These are phyloP conservation scores for Phialophora chinensis DNA, from an alignment of 2,329 filamentous ascomycete species.

Conservation along the genomic window DNA sequence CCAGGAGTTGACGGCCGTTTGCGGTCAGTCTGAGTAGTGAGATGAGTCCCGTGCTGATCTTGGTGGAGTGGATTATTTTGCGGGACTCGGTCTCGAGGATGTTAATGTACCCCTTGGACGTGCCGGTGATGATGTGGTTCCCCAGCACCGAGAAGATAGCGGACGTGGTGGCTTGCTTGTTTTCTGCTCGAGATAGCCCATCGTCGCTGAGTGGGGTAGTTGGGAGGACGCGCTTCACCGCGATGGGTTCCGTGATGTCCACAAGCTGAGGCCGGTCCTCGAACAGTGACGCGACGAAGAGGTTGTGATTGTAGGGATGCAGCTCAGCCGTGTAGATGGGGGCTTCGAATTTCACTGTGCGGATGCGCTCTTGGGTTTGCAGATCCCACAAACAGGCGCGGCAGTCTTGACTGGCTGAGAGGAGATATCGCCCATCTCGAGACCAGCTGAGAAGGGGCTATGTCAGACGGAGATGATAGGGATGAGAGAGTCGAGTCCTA, in stretches of 20 bases:
- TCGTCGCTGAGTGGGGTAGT: conserved; percentile 79
- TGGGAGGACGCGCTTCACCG: conserved; percentile 77
- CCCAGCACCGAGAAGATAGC: conserved; percentile 86
- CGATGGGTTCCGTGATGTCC: conserved; percentile 72
- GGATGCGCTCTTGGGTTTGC: conserved; percentile 71
- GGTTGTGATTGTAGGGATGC: conserved; percentile 83
- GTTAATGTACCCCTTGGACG: conserved; percentile 94
- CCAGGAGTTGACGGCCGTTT: conserved; percentile 84
- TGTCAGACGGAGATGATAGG: not conserved
- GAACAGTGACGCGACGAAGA: conserved; percentile 90
- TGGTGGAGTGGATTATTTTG: conserved; percentile 85
- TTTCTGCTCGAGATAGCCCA: conserved; percentile 68
- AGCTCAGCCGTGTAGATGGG: conserved; percentile 96
- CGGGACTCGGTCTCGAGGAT: conserved; percentile 84
- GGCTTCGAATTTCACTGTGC: conserved; percentile 88
- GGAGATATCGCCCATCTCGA: conserved; percentile 83
- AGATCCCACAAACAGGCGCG: conserved; percentile 96
- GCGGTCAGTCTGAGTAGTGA: conserved; percentile 83
- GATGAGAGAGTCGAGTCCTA: conserved; percentile 38
- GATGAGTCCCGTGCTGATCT: conserved; percentile 84
- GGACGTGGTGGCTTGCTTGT: conserved; percentile 92
- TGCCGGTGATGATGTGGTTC: conserved; percentile 88
- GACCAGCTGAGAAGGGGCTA: conserved; percentile 71
- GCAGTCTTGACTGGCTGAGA: conserved; percentile 95
- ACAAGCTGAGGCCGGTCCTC: conserved; percentile 91